Evolutionary conservation across 208 protist species (phyloP), one percentile per base, ranked within the genome.

Genomic region (Acanthamoeba healyi): DNA sequence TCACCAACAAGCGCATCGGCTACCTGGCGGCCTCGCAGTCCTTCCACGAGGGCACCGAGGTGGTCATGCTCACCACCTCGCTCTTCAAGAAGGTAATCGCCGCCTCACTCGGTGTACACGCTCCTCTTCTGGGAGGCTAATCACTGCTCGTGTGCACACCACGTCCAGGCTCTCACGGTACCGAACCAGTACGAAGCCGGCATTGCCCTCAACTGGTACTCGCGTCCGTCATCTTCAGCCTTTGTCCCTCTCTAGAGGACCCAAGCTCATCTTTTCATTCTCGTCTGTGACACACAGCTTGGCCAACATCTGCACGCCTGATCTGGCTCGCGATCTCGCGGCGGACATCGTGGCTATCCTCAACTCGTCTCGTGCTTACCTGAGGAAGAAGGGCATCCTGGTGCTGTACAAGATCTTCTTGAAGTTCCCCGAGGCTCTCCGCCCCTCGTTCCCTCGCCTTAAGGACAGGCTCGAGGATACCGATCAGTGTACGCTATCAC

Each of bases 391-490:
- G 81, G 81, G 34, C 40, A 63, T 89, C 36, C n/a, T 89, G 9
- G 81, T 89, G 54, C 81, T 89, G 15, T 89, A 89, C 54, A 89
- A 89, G 54, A 65, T 99, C n/a, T 99, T 99, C 84, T 91, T 99
- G 26, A 97, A 98, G 96, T 99, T 98, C 96, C 99, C 99, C 6
- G 98, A 99, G 54, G 97, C 99, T 29, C 98, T 99, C 34, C 97
- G 99, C 22, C 98, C 99, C 22, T 97, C 98, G 26, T 99, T 99
- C 96, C 98, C 98, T 4, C 97, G 97, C 34, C 95, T 99, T 14
- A 99, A 99, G 95, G 99, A 99, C 72, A 99, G 99, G 95, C 96
- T 99, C 14, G 98, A 99, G 29, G 98, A 99, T 95, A 92, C 95
- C 40, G 98, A 98, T 74, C 98, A 98, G 82, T 89, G 97, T 92